Evolutionary conservation across 345 rosid species (phyloP).

Genomic region (Eutrema heterophyllum): DNA sequence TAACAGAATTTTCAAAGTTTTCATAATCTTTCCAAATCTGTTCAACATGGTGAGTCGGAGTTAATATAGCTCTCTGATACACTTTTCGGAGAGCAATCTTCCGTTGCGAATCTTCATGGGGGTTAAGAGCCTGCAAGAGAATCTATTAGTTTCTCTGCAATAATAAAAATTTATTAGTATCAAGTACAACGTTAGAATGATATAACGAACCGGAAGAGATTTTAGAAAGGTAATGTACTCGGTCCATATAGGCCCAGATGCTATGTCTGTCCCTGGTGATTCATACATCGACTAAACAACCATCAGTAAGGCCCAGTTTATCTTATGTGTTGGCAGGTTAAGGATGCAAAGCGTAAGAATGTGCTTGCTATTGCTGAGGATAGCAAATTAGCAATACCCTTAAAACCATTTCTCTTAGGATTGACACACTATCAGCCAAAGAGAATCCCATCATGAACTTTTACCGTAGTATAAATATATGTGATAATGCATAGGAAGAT

Average conservation of each 20-base stretch:
- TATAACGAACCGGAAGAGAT: constrained; percentile 69
- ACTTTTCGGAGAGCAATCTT: constrained; percentile 75
- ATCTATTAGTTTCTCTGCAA: constrained; percentile 7
- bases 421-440: background rate
- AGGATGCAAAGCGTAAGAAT: background rate
- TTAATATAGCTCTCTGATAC: constrained; percentile 84
- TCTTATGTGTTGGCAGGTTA: background rate
- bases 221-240: constrained; percentile 82
- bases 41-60: constrained; percentile 86
- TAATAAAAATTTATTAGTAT: background rate
- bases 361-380: constrained; percentile 4
- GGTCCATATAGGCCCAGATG: constrained; percentile 92
- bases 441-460: background rate
- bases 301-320: background rate
- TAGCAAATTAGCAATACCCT: background rate
- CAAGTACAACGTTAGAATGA: constrained; percentile 13
- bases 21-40: constrained; percentile 98
- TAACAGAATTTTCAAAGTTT: constrained; percentile 86
- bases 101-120: constrained; percentile 77
- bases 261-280: constrained; percentile 75
- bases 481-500: constrained; percentile 10
- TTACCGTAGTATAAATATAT: background rate
- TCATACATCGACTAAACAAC: constrained; percentile 29
- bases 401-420: background rate
- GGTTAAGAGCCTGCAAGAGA: constrained; percentile 52